A percentile compares a stretch with the other conserved stretches of the same genome.
Evolutionary conservation across 129 eudicot genomes (phyloP).

Genomic region (Chrysanthemum seticuspe): DNA sequence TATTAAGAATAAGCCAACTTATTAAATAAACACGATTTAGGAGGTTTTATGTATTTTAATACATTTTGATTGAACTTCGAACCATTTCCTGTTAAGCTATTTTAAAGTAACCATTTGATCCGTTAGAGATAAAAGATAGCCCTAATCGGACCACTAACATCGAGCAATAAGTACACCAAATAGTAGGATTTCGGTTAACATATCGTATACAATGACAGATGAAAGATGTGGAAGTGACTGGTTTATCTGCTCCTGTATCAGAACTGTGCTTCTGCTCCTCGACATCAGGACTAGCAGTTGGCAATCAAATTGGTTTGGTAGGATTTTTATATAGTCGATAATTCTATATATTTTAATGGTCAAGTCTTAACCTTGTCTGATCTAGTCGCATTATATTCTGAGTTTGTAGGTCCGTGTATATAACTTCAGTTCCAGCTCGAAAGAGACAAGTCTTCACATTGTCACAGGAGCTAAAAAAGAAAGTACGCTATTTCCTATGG

Average conservation of each 20-base stretch:
- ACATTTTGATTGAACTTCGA: no score
- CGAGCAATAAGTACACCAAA: no score
- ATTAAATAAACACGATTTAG: no score
- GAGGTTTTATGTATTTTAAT: no score
- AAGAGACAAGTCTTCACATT: constrained; percentile 47
- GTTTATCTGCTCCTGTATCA: constrained; percentile 59
- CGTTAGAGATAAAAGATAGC: no score
- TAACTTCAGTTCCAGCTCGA: constrained; percentile 41
- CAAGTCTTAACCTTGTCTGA: background rate
- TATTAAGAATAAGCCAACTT: no score
- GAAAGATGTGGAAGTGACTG: constrained; percentile 55
- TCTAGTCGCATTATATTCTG: constrained; percentile 20
- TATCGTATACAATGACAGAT: constrained; percentile 47
- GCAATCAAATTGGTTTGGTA: constrained; percentile 77
- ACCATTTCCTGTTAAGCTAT: no score
- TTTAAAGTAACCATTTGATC: no score
- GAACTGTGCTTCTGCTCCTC: constrained; percentile 56
- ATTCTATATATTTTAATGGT: background rate
- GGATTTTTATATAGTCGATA: constrained; percentile 24
- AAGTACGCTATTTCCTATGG: constrained; percentile 45
- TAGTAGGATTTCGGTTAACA: background rate
- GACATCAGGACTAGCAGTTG: constrained; percentile 71
- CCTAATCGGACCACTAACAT: no score
- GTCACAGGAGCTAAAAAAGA: constrained; percentile 52
- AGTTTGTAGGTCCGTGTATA: constrained; percentile 64